Conservation (phyloP, 768 basidiomycete species). For the Botryobasidium botryosum region DNA sequence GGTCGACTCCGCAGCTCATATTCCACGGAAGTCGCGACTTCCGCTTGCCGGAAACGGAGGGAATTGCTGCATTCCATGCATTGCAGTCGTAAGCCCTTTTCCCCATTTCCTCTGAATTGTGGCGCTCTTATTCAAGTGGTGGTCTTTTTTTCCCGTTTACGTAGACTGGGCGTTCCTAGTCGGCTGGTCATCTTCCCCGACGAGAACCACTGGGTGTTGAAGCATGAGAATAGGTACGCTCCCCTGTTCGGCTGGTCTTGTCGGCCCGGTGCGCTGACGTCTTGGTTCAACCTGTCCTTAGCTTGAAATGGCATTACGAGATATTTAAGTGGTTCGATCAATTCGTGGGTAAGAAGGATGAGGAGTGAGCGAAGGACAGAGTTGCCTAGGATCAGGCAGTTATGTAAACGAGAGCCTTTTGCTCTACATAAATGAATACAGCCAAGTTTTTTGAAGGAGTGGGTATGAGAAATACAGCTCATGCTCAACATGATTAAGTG, state of each 20-base stretch:
- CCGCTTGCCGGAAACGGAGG: conserved; percentile 69
- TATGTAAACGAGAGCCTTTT: no score
- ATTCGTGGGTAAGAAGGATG: no score
- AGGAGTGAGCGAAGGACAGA: no score
- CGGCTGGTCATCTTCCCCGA: conserved; percentile 65
- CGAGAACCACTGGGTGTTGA: conserved; percentile 86
- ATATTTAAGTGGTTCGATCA: conserved; percentile 76
- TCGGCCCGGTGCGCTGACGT: not conserved
- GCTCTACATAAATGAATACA: no score
- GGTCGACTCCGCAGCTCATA: conserved; percentile 70
- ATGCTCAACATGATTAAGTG: no score
- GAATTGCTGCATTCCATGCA: conserved; percentile 72
- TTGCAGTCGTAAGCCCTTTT: conserved; percentile 74
- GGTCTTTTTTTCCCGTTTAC: no score
- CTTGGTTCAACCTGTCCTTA: conserved; percentile 16
- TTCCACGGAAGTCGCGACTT: conserved; percentile 85
- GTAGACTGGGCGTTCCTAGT: conserved; percentile 53
- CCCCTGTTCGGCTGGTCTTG: no score
- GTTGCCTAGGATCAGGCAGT: no score
- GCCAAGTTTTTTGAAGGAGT: no score
- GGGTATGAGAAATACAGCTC: no score
- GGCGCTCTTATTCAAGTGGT: no score
- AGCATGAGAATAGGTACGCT: conserved; percentile 65
- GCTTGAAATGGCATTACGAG: conserved; percentile 90
- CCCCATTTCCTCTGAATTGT: no score